phyloP scores from a whole-genome alignment of 345 rosid species.

The Cardiospermum halicacabum region DNA sequence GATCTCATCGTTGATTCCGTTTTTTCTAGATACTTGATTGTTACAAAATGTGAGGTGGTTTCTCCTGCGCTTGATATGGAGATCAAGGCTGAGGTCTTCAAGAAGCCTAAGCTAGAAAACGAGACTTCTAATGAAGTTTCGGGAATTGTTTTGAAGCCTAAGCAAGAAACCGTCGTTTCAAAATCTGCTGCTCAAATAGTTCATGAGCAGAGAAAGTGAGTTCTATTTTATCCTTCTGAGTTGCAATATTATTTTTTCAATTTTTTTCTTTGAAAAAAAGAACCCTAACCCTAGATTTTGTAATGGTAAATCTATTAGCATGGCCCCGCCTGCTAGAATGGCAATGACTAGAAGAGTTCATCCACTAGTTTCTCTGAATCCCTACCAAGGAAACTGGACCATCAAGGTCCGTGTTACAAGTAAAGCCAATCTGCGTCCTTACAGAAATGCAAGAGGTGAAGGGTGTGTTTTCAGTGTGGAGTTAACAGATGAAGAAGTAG shows the following conservation, averaged over 20 bases:
- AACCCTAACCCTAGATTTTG: neutral
- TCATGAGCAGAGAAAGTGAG: slow-evolving; percentile 72
- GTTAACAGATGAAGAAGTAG: slow-evolving; percentile 90
- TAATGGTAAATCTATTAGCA: slow-evolving; percentile 33
- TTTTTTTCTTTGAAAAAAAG: neutral
- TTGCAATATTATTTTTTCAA: too few relatives aligned
- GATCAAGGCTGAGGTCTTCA: slow-evolving; percentile 32
- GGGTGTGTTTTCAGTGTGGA: slow-evolving; percentile 97
- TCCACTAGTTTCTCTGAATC: slow-evolving; percentile 88
- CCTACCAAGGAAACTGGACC: slow-evolving; percentile 95
- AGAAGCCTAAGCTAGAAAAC: slow-evolving; percentile 46
- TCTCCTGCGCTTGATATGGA: slow-evolving; percentile 65
- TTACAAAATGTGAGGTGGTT: slow-evolving; percentile 67
- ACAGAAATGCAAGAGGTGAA: slow-evolving; percentile 82
- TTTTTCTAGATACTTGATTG: slow-evolving; percentile 57
- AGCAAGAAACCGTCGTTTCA: slow-evolving; percentile 49
- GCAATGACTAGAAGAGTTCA: slow-evolving; percentile 91
- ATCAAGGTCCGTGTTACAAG: slow-evolving; percentile 85
- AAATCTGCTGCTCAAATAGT: slow-evolving; percentile 89
- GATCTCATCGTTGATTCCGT: neutral
- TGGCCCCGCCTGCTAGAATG: slow-evolving; percentile 80
- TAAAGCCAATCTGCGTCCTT: slow-evolving; percentile 85
- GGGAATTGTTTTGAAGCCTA: slow-evolving; percentile 60
- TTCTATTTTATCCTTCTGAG: too few relatives aligned
- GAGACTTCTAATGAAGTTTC: slow-evolving; percentile 22